Evolutionary conservation across 78 protist species (phyloP).

Genomic region (Dictyostelium capitatum): DNA sequence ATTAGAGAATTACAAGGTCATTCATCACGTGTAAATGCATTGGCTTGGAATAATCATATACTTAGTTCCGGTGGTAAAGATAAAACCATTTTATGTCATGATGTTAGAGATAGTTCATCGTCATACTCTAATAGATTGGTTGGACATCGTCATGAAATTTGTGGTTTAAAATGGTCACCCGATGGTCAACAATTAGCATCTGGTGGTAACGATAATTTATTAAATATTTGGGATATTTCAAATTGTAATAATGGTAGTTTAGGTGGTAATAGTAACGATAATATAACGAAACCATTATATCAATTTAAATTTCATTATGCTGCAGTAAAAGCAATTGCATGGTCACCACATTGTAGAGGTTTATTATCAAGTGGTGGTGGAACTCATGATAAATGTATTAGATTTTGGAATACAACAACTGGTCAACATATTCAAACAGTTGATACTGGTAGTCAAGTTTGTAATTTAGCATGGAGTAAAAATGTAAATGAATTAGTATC

Average conservation of each 20-base stretch:
- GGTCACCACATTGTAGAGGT: slow-evolving; percentile 96
- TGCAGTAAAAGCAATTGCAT: slow-evolving; percentile 99
- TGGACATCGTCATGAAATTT: slow-evolving; percentile 97
- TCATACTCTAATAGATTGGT: neutral
- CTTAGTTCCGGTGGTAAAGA: slow-evolving; percentile 87
- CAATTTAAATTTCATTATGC: slow-evolving; percentile 91
- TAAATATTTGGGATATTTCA: slow-evolving; percentile 90
- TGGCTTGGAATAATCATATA: slow-evolving; percentile 94
- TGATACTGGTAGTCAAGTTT: slow-evolving; percentile 87
- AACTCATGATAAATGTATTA: slow-evolving; percentile 97
- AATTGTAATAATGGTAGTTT: neutral
- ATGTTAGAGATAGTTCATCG: slow-evolving; percentile 86
- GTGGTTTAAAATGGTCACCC: slow-evolving; percentile 98
- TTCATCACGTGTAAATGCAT: slow-evolving; percentile 86
- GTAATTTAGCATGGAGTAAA: slow-evolving; percentile 94
- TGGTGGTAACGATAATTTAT: slow-evolving; percentile 99
- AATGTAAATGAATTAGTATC: slow-evolving; percentile 96
- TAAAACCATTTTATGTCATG: slow-evolving; percentile 89
- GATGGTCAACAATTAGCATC: slow-evolving; percentile 96
- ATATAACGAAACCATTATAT: slow-evolving; percentile 43
- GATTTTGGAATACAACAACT: slow-evolving; percentile 96
- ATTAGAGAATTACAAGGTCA: slow-evolving; percentile 90
- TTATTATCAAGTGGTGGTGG: slow-evolving; percentile 99
- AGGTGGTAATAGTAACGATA: neutral
- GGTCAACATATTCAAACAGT: slow-evolving; percentile 84